Evolutionary conservation across 73 alveolate species (phyloP).

Genomic region (Blepharisma stoltei): DNA sequence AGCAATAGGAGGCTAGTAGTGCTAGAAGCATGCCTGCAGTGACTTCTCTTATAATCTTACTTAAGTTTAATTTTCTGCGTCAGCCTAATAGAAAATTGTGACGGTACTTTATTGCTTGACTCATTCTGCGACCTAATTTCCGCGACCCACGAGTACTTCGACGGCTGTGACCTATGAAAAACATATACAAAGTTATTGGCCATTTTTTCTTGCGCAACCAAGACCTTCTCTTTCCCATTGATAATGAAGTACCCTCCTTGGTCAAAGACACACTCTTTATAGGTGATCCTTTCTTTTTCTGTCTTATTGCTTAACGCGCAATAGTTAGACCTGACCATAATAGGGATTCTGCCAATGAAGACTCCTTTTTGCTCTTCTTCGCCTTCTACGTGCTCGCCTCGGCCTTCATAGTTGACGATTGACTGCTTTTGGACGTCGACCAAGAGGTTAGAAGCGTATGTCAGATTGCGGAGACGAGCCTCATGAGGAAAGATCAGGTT

Average conservation of each 20-base stretch:
- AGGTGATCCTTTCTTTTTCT: slow-evolving; percentile 66
- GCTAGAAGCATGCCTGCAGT: no score
- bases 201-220: slow-evolving; percentile 98
- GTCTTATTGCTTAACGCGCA: slow-evolving; percentile 64
- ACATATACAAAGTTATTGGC: slow-evolving; percentile 96
- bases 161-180: slow-evolving; percentile 84
- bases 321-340: slow-evolving; percentile 86
- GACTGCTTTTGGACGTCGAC: slow-evolving; percentile 74
- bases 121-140: slow-evolving; percentile 63
- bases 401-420: slow-evolving; percentile 45
- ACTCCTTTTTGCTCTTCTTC: slow-evolving; percentile 40
- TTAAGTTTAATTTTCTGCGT: no score
- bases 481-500: slow-evolving; percentile 82
- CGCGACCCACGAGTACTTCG: slow-evolving; percentile 86
- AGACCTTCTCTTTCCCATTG: slow-evolving; percentile 97
- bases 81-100: slow-evolving; percentile 8
- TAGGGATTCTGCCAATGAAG: slow-evolving; percentile 82
- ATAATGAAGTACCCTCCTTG: slow-evolving; percentile 98
- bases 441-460: slow-evolving; percentile 82
- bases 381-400: slow-evolving; percentile 43
- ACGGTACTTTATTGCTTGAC: slow-evolving; percentile 25
- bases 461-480: slow-evolving; percentile 92
- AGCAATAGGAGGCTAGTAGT: no score
- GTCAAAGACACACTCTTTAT: slow-evolving; percentile 88
- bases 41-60: no score